Evolutionary conservation across 2,329 filamentous ascomycete genomes (phyloP).

Genomic region (Arthroderma sp.): DNA sequence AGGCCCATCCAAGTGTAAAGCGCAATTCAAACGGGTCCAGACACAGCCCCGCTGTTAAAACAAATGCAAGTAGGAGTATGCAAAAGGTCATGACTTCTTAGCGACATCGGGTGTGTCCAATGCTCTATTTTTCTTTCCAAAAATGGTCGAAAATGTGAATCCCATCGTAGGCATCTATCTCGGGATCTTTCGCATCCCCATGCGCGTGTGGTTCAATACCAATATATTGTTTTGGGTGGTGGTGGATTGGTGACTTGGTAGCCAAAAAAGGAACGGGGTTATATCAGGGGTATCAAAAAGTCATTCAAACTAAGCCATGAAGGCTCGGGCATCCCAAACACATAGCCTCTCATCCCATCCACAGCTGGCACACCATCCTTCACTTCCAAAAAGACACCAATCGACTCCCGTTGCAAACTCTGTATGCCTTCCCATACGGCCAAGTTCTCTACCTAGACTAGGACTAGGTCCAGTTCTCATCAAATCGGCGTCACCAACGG

Average conservation of each 20-base stretch:
- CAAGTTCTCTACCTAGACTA: constrained; percentile 55
- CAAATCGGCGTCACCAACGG: constrained; percentile 21
- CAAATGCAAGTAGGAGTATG: no score
- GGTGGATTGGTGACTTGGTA: not conserved
- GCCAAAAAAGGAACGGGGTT: constrained; percentile 1
- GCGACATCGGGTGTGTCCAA: no score
- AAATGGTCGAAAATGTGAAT: no score
- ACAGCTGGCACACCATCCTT: constrained; percentile 88
- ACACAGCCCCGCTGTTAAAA: no score
- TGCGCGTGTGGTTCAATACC: no score
- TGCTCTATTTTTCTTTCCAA: no score
- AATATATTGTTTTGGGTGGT: no score
- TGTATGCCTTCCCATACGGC: constrained; percentile 81
- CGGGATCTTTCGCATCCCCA: no score
- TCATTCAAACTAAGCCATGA: constrained; percentile 33
- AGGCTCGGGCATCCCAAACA: constrained; percentile 74
- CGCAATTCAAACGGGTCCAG: no score
- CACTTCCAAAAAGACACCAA: constrained; percentile 92
- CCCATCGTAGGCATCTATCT: no score
- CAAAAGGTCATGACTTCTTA: no score
- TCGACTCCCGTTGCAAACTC: constrained; percentile 95
- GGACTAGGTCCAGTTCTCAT: constrained; percentile 28
- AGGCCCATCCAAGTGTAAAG: no score
- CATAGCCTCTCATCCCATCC: constrained; percentile 89
- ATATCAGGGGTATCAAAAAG: not conserved